Base-by-base conservation (phyloP, 768 basidiomycete species). In the Rhodotorula taiwanensis region DNA sequence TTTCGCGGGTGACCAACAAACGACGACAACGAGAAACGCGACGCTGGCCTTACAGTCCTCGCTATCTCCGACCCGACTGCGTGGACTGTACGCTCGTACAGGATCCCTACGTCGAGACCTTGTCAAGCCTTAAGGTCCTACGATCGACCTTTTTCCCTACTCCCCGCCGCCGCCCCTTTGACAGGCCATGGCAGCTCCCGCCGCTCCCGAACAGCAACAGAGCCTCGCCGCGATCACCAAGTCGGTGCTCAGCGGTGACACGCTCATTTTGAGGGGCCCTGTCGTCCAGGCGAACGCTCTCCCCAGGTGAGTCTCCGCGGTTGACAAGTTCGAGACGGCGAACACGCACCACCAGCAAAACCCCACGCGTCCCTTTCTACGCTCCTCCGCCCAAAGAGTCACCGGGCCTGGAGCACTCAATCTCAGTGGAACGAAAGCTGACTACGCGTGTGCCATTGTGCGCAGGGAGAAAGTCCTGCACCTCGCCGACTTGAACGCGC, bases 401-500 rank as follows among this genome's bases (percentile, higher is more conserved):
- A n/a, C 44, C 44, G 3, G 5, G 7, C 44, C 5, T 39, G 10
- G 36, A 9, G 21, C n/a, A n/a, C 44, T 11, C 41, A 41, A 20
- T 41, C 13, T 41, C 41, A 20, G 41, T 11, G 11, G 41, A 41
- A 13, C 49, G 15, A n/a, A 25, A 4, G 48, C 9, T 5, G 13
- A 27, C 36, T 39, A 7, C 9, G 21, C 16, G 11, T n/a, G 8
- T 52, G 28, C 91, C 95, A 11, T 20, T 41, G n/a, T n/a, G n/a
- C 47, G 27, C 49, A 50, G 58, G 6, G 58, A 58, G 77, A 82
- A 93, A 64, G 81, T 92, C 60, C 79, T 98, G 44, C 88, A 98
- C 77, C 82, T 99, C 50, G 89, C 89, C 36, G 92, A 94, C 72
- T 78, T 95, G 52, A 75, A 82, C 27, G 86, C 92, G 33, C 94